These are phyloP conservation scores for Boletus reticulatus DNA, from an alignment of 768 basidiomycete species.

Conservation along the genomic window DNA sequence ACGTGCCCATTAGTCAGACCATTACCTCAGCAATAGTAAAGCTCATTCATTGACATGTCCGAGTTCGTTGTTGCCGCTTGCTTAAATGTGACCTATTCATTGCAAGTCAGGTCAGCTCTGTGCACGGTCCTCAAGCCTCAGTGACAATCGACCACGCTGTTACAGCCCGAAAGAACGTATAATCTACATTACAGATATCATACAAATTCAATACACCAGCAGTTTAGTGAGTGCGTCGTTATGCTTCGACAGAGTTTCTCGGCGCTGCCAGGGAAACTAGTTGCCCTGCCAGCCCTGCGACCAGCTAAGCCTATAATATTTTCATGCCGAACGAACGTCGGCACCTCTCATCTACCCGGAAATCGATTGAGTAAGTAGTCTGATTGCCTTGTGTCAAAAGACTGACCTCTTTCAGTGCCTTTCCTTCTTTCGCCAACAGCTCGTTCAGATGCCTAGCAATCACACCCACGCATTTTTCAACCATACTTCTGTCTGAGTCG, in stretches of 20 bases:
- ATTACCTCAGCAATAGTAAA: conserved; percentile 16
- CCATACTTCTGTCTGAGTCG: conserved; percentile 47
- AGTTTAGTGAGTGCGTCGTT: conserved; percentile 6
- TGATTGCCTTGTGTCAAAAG: not conserved
- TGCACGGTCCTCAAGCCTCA: no score
- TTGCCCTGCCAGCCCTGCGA: conserved; percentile 1
- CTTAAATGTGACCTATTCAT: no score
- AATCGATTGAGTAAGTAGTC: not conserved
- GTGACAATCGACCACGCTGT: not conserved
- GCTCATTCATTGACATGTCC: no score
- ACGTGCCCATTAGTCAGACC: conserved; percentile 18
- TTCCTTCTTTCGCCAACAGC: conserved; percentile 45
- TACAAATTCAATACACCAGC: conserved; percentile 22
- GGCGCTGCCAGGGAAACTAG: conserved; percentile 18
- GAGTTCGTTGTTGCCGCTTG: no score
- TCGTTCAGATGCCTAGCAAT: conserved; percentile 70
- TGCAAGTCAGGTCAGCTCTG: no score
- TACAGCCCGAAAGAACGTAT: not conserved
- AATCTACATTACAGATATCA: conserved; percentile 22
- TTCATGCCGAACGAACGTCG: not conserved
- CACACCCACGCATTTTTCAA: conserved; percentile 64
- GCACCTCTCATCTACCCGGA: conserved; percentile 20
- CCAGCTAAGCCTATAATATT: not conserved
- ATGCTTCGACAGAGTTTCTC: conserved; percentile 9
- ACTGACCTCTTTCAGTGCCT: conserved; percentile 19